phyloP scores from a whole-genome alignment of 495 filamentous ascomycete genomes.

The Aspergillus carlsbadensis region DNA sequence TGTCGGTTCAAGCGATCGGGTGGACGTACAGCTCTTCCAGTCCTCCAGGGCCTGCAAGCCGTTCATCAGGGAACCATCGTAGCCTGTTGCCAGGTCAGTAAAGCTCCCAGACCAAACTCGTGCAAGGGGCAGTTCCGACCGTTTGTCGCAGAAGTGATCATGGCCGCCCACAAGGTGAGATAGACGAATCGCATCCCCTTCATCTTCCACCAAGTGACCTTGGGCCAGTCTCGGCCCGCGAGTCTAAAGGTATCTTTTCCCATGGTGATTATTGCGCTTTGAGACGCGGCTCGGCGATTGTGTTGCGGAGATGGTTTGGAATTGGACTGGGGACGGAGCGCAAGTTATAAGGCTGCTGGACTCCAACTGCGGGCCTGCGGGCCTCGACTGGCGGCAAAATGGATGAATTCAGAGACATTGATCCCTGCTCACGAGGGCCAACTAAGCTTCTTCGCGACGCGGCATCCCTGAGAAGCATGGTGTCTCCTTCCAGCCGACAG shows the following conservation, averaged over 20 bases:
- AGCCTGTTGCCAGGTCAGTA: background rate
- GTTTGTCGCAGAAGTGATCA: slow-evolving; percentile 10
- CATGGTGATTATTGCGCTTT: too few species aligned
- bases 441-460: background rate
- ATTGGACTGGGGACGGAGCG: too few species aligned
- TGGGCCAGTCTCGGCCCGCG: slow-evolving; percentile 10
- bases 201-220: slow-evolving; percentile 12
- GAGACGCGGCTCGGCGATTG: too few species aligned
- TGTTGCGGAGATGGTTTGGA: background rate
- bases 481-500: background rate
- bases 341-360: too few species aligned
- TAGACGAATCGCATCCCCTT: slow-evolving; percentile 14
- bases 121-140: background rate
- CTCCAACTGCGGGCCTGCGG: too few species aligned
- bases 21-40: slow-evolving; percentile 2
- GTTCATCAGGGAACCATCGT: slow-evolving; percentile 12
- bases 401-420: background rate
- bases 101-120: background rate
- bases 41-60: background rate
- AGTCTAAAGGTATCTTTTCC: slow-evolving; percentile 8
- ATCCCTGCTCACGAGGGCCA: background rate
- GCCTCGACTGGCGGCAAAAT: background rate
- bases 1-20: background rate
- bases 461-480: background rate
- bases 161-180: slow-evolving; percentile 1